Conservation (phyloP, 805 yeast genomes). For the Lipomyces chichibuensis region DNA sequence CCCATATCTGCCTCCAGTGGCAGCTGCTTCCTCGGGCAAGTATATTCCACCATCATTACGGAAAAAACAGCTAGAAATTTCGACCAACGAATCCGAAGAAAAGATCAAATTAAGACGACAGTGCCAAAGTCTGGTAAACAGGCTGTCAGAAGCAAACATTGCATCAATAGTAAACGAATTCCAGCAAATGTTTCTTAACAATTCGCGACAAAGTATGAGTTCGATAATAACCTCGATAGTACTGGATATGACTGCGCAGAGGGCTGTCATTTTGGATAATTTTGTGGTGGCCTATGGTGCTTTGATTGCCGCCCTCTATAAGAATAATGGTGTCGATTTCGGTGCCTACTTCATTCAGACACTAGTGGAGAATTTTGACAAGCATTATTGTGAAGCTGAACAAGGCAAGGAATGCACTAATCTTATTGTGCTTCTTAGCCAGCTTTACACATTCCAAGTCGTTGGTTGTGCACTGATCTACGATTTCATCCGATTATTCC, state of each 20-base stretch:
- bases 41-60: slow-evolving; percentile 91
- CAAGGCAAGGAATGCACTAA: slow-evolving; percentile 59
- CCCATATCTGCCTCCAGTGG: slow-evolving; percentile 70
- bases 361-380: slow-evolving; percentile 70
- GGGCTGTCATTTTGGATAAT: slow-evolving; percentile 71
- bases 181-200: slow-evolving; percentile 59
- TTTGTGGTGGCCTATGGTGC: slow-evolving; percentile 81
- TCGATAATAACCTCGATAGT: slow-evolving; percentile 66
- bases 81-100: slow-evolving; percentile 52
- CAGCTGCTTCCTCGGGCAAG: slow-evolving; percentile 44
- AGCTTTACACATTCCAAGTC: slow-evolving; percentile 75
- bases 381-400: slow-evolving; percentile 42
- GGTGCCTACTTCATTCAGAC: slow-evolving; percentile 86
- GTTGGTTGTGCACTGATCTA: slow-evolving; percentile 74
- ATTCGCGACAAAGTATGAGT: slow-evolving; percentile 81
- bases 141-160: slow-evolving; percentile 85
- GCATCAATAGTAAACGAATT: slow-evolving; percentile 69
- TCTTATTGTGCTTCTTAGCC: slow-evolving; percentile 70
- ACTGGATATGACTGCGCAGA: slow-evolving; percentile 64
- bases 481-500: slow-evolving; percentile 61
- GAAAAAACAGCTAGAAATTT: slow-evolving; percentile 49
- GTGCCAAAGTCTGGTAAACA: slow-evolving; percentile 82
- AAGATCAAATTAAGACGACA: slow-evolving; percentile 56
- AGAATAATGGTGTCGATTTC: slow-evolving; percentile 80
- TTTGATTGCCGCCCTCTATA: slow-evolving; percentile 71